These are phyloP conservation scores for Suhomyces ambrosiae DNA, from an alignment of 1,139 yeast species.

Conservation along the genomic window DNA sequence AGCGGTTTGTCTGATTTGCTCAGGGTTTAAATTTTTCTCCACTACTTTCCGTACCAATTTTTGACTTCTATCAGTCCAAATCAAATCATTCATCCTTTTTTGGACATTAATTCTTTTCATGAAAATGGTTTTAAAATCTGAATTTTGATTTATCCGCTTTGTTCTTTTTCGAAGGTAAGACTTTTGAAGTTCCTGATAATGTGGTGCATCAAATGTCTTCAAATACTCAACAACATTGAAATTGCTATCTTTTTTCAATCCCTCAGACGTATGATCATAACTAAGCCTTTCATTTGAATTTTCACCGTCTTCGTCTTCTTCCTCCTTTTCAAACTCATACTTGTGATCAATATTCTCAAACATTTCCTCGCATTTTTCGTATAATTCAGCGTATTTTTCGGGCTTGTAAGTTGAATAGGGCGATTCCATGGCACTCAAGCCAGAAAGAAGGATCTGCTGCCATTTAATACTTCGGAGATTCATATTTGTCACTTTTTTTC, in stretches of 20 bases:
- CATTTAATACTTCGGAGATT: slow-evolving; percentile 21
- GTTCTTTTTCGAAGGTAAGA: slow-evolving; percentile 9
- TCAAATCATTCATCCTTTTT: slow-evolving; percentile 7
- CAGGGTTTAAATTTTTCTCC: neutral
- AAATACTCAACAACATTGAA: slow-evolving; percentile 24
- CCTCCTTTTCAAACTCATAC: slow-evolving; percentile 26
- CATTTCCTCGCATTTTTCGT: slow-evolving; percentile 25
- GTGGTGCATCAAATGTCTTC: slow-evolving; percentile 4
- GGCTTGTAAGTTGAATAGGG: slow-evolving; percentile 18
- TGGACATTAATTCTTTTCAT: slow-evolving; percentile 14
- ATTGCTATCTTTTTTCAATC: slow-evolving; percentile 1
- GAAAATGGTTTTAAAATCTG: slow-evolving; percentile 12
- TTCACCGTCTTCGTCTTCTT: slow-evolving; percentile 10
- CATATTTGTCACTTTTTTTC: slow-evolving; percentile 13
- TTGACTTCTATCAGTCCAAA: slow-evolving; percentile 11
- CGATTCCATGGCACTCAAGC: slow-evolving; percentile 21
- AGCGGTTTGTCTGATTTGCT: slow-evolving; percentile 6
- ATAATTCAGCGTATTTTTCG: slow-evolving; percentile 17
- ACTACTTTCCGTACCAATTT: neutral
- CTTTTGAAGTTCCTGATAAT: slow-evolving; percentile 1
- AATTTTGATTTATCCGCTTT: slow-evolving; percentile 2
- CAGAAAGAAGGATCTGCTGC: slow-evolving; percentile 32
- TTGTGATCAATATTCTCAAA: slow-evolving; percentile 25
- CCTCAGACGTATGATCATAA: too few species aligned
- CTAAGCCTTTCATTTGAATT: slow-evolving; percentile 1